phyloP scores from a whole-genome alignment of 2,329 filamentous ascomycete species.

The Ceratocystis smalleyi region DNA sequence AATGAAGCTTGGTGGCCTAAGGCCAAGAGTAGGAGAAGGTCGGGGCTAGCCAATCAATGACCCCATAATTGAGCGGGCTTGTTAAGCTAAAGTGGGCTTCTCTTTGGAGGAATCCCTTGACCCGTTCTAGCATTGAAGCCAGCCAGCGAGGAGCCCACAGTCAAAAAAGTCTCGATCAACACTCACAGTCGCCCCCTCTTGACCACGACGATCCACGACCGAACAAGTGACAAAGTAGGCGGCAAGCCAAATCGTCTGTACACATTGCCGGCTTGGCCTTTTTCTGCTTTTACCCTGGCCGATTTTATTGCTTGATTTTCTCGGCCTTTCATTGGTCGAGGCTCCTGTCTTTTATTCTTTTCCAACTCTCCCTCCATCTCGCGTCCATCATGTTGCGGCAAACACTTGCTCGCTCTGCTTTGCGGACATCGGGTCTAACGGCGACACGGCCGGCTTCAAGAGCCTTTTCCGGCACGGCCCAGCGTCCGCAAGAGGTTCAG shows the following conservation, averaged over 20 bases:
- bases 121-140: constrained; percentile 12
- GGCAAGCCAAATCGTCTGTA: neutral
- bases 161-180: constrained; percentile 7
- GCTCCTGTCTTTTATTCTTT: neutral
- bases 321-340: neutral
- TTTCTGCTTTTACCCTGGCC: neutral
- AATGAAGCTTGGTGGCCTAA: constrained; percentile 23
- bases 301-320: neutral
- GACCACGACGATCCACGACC: neutral
- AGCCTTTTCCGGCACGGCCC: constrained; percentile 66
- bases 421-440: constrained; percentile 45
- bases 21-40: constrained; percentile 21
- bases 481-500: constrained; percentile 81
- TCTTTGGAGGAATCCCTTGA: neutral
- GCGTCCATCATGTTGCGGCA: constrained; percentile 48
- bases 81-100: constrained; percentile 12
- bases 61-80: constrained; percentile 23
- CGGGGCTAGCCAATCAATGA: constrained; percentile 27
- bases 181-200: neutral
- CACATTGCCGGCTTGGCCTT: neutral
- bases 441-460: constrained; percentile 40
- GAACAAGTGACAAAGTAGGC: constrained; percentile 1
- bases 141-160: constrained; percentile 11
- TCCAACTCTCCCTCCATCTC: neutral
- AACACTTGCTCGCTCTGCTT: constrained; percentile 51